Evolutionary conservation across 306 rosid genomes (phyloP).

Genomic region (Dalbergia oliveri): DNA sequence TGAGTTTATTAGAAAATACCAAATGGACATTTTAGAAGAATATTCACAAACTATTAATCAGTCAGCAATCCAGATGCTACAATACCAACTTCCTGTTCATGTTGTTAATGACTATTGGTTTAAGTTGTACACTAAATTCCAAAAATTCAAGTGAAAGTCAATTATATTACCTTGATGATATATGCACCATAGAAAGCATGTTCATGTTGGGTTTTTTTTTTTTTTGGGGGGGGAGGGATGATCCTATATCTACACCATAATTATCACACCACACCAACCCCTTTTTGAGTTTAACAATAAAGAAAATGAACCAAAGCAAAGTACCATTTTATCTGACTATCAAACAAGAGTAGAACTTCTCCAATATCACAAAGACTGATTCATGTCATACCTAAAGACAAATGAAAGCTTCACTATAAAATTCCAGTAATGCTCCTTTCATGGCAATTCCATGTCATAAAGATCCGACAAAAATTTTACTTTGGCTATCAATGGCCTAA

Average conservation of each 20-base stretch:
- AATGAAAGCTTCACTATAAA: constrained; percentile 20
- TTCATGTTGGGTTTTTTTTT: too few relatives aligned
- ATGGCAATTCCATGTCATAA: too few relatives aligned
- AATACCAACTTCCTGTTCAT: constrained; percentile 17
- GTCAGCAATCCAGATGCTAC: constrained; percentile 9
- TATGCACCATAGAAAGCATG: constrained; percentile 2
- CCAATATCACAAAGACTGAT: constrained; percentile 18
- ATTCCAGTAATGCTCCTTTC: not conserved
- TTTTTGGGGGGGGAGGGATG: too few relatives aligned
- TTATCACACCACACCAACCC: not conserved
- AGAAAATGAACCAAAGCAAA: constrained; percentile 9
- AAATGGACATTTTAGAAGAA: constrained; percentile 25
- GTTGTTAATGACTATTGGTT: constrained; percentile 6
- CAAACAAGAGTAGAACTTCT: constrained; percentile 24
- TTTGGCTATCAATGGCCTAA: too few relatives aligned
- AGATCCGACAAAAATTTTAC: too few relatives aligned
- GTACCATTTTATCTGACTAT: not conserved
- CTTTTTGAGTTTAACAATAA: not conserved
- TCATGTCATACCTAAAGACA: not conserved
- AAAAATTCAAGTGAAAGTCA: not conserved
- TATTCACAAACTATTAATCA: constrained; percentile 10
- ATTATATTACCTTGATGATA: not conserved
- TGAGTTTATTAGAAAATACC: constrained; percentile 22
- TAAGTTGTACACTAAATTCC: not conserved
- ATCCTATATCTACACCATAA: not conserved